phyloP scores from a whole-genome alignment of 345 rosid species.

The Citrus glauca region DNA sequence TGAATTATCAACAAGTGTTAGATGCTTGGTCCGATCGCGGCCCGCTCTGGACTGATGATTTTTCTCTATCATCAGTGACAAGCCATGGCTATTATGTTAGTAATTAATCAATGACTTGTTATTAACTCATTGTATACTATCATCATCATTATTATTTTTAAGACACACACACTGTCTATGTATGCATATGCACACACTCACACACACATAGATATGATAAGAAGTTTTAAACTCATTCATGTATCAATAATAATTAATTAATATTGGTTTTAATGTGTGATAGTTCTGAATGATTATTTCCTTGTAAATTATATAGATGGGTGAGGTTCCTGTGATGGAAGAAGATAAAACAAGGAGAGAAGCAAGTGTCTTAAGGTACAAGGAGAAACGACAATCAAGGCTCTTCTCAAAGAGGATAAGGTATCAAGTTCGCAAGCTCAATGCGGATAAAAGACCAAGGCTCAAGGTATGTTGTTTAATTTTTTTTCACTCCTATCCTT shows the following conservation, averaged over 20 bases:
- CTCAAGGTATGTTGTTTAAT: slow-evolving; percentile 43
- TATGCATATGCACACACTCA: no score
- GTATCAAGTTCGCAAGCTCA: slow-evolving; percentile 73
- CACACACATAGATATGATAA: neutral
- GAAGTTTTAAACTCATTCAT: neutral
- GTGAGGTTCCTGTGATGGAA: slow-evolving; percentile 72
- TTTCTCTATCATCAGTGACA: slow-evolving; percentile 29
- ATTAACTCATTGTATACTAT: neutral
- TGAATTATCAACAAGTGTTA: slow-evolving; percentile 71
- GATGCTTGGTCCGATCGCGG: slow-evolving; percentile 68
- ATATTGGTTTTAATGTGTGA: neutral
- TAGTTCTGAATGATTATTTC: neutral
- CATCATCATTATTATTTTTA: neutral
- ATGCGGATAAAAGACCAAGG: slow-evolving; percentile 77
- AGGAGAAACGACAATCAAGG: slow-evolving; percentile 65
- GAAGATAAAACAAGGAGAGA: slow-evolving; percentile 64
- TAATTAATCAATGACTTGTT: neutral
- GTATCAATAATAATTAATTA: no score
- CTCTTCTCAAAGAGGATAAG: slow-evolving; percentile 82
- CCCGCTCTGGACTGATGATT: slow-evolving; percentile 36
- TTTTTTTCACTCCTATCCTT: neutral
- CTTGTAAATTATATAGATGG: slow-evolving; percentile 29
- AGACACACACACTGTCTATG: no score
- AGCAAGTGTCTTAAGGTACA: slow-evolving; percentile 77
- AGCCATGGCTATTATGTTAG: slow-evolving; percentile 43